phyloP scores from a whole-genome alignment of 768 basidiomycete species.

The Fomitopsis serialis region DNA sequence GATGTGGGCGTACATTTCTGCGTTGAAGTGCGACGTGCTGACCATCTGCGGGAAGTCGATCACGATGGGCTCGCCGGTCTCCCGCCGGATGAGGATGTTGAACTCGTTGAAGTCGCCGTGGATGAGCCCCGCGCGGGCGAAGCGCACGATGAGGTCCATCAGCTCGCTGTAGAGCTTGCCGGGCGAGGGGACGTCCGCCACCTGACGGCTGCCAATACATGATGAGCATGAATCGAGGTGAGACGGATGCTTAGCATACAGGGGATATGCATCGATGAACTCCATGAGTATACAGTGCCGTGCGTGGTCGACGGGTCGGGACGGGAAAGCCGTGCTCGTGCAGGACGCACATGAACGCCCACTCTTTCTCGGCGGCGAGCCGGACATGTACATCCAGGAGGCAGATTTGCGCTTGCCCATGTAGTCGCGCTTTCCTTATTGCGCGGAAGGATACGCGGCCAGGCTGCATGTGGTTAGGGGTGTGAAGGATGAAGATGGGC shows the following conservation, averaged over 20 bases:
- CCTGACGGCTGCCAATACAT: conserved; percentile 63
- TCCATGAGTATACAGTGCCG: conserved; percentile 97
- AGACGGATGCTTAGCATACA: conserved; percentile 47
- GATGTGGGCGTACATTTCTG: conserved; percentile 73
- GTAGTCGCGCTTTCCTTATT: conserved; percentile 92
- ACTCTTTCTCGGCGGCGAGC: conserved; percentile 94
- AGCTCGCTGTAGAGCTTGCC: conserved; percentile 86
- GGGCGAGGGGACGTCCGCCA: conserved; percentile 76
- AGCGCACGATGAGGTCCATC: conserved; percentile 95
- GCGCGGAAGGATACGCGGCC: conserved; percentile 97
- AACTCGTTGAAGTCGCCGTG: conserved; percentile 99
- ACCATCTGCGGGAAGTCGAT: conserved; percentile 99
- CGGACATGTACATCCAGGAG: conserved; percentile 99
- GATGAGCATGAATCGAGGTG: neutral
- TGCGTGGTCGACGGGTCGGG: conserved; percentile 89
- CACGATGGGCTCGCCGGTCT: conserved; percentile 72
- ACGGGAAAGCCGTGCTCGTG: conserved; percentile 92
- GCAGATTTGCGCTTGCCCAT: conserved; percentile 93
- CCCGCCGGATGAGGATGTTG: conserved; percentile 89
- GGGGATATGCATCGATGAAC: conserved; percentile 88
- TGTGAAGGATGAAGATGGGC: neutral
- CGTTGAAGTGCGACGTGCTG: conserved; percentile 92
- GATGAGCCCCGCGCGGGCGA: conserved; percentile 91
- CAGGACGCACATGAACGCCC: conserved; percentile 97
- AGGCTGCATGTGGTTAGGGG: conserved; percentile 27